A percentile compares a stretch with the other conserved stretches of the same genome.
These are phyloP conservation scores for Xerocomus amazonicus DNA, from an alignment of 1,284 basidiomycete genomes.

Conservation along the genomic window DNA sequence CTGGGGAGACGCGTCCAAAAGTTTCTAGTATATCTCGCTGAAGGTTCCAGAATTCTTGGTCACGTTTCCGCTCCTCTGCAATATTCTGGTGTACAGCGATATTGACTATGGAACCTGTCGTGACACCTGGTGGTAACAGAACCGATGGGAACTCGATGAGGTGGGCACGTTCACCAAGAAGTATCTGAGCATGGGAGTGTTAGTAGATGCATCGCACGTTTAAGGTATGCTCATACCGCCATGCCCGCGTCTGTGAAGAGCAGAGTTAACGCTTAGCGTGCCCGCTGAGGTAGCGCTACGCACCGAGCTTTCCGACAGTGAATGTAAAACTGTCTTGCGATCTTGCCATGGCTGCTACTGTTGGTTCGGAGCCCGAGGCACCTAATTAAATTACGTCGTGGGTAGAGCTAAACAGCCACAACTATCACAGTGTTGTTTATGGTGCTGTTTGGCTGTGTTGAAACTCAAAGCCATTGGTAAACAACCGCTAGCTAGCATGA, in stretches of 20 bases:
- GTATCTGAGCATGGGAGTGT: slow-evolving; percentile 53
- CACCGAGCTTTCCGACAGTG: slow-evolving; percentile 70
- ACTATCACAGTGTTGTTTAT: slow-evolving; percentile 19
- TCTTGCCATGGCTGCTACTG: slow-evolving; percentile 26
- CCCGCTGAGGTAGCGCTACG: slow-evolving; percentile 16
- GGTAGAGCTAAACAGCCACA: neutral
- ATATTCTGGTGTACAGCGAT: slow-evolving; percentile 85
- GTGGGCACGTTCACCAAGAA: slow-evolving; percentile 88
- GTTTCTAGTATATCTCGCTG: slow-evolving; percentile 76
- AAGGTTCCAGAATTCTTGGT: slow-evolving; percentile 76
- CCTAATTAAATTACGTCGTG: slow-evolving; percentile 5
- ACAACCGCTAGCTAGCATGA: slow-evolving; percentile 13
- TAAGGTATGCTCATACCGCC: slow-evolving; percentile 49
- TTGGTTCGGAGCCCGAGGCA: slow-evolving; percentile 4
- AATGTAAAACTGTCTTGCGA: slow-evolving; percentile 59
- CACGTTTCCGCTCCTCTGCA: slow-evolving; percentile 76
- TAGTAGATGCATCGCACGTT: slow-evolving; percentile 3
- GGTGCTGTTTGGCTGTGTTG: slow-evolving; percentile 27
- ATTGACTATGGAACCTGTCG: slow-evolving; percentile 93
- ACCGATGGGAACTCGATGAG: slow-evolving; percentile 95
- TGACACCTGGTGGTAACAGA: slow-evolving; percentile 83
- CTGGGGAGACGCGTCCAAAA: slow-evolving; percentile 69
- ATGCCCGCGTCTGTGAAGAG: slow-evolving; percentile 65
- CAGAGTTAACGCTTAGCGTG: slow-evolving; percentile 2
- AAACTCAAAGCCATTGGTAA: slow-evolving; percentile 24